These are phyloP conservation scores for Ocimum tenuiflorum DNA, from an alignment of 257 asterid species.

Conservation along the genomic window DNA sequence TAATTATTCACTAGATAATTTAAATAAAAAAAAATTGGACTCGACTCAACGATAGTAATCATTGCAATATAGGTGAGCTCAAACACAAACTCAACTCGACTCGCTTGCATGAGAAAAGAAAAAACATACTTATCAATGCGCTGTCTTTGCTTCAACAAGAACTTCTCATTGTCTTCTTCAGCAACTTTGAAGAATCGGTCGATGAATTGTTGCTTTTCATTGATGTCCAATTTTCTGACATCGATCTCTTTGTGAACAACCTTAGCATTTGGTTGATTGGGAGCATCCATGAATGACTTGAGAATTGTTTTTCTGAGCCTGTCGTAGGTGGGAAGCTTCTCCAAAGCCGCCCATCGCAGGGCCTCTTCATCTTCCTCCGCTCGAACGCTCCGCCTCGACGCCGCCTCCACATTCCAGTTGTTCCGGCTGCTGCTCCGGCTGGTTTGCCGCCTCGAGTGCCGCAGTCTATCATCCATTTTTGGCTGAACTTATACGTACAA, in stretches of 20 bases:
- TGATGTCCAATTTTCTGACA: constrained; percentile 39
- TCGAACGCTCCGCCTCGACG: constrained; percentile 33
- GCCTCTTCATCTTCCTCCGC: constrained; percentile 84
- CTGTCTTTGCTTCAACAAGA: constrained; percentile 45
- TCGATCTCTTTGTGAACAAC: constrained; percentile 41
- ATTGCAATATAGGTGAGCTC: no score
- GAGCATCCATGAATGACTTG: constrained; percentile 31
- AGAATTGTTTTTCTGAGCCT: constrained; percentile 59
- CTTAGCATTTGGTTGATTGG: constrained; percentile 21
- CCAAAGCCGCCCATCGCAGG: constrained; percentile 80
- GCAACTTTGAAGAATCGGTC: constrained; percentile 52
- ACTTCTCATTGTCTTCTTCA: constrained; percentile 64
- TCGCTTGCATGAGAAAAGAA: no score
- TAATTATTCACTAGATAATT: no score
- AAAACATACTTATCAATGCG: constrained; percentile 47
- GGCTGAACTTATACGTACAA: no score
- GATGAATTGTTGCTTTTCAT: constrained; percentile 40
- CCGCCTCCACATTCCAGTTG: constrained; percentile 39
- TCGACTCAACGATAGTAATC: no score
- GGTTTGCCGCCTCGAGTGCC: constrained; percentile 33
- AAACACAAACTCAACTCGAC: no score
- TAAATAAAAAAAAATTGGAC: no score
- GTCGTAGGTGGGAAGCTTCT: constrained; percentile 76
- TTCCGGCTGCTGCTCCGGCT: constrained; percentile 33
- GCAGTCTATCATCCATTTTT: constrained; percentile 29